Conservation (phyloP, 2,329 filamentous ascomycete genomes). For the Tolypocladium paradoxum region DNA sequence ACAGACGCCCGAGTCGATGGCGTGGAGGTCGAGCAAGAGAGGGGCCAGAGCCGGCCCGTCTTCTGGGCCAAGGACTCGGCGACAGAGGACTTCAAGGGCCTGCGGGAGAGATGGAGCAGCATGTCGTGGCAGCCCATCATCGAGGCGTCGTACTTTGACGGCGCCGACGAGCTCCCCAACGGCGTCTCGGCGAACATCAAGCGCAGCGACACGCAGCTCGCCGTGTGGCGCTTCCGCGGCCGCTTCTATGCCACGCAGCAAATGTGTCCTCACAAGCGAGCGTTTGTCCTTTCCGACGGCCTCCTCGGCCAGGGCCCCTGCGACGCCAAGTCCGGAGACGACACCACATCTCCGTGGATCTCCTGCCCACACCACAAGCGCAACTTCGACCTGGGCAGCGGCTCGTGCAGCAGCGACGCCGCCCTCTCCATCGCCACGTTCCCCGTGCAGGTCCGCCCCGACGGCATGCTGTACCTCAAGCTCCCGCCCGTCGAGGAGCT, state of each 20-base stretch:
- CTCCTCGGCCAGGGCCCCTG: conserved; percentile 58
- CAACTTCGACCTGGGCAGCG: conserved; percentile 68
- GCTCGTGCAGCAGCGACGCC: conserved; percentile 64
- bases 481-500: conserved; percentile 73
- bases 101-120: conserved; percentile 47
- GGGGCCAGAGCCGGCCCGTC: conserved; percentile 61
- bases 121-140: conserved; percentile 71
- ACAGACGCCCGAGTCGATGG: conserved; percentile 58
- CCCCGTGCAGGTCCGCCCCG: conserved; percentile 57
- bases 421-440: conserved; percentile 75
- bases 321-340: conserved; percentile 15
- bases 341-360: conserved; percentile 53
- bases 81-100: conserved; percentile 61
- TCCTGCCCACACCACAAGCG: conserved; percentile 84
- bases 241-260: conserved; percentile 80
- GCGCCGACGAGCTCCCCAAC: conserved; percentile 51
- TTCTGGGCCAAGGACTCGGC: conserved; percentile 64
- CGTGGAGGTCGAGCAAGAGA: conserved; percentile 61
- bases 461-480: conserved; percentile 71
- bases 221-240: conserved; percentile 73
- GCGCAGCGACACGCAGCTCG: conserved; percentile 79
- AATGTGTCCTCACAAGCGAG: conserved; percentile 89
- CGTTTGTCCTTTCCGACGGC: conserved; percentile 81
- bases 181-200: conserved; percentile 71
- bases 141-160: conserved; percentile 56